Base-by-base conservation (phyloP, 768 basidiomycete genomes). In the Tylopilus subfusipes region DNA sequence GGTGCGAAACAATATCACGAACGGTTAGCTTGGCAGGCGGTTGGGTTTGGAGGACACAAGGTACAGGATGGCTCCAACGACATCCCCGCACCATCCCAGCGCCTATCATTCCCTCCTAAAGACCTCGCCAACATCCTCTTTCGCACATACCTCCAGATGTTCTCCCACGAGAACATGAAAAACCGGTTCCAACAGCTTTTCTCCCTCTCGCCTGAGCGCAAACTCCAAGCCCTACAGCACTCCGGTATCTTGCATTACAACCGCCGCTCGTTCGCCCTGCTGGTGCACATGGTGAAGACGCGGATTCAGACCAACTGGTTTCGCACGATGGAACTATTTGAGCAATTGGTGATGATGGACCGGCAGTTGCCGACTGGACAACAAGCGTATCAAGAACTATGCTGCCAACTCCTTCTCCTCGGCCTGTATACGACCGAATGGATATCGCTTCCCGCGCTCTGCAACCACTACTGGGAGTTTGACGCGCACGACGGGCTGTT, bases 311-410 rank as follows among this genome's bases (percentile, higher is more conserved):
- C 67, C 0, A 65, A 76, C 42, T 86, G 85, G 84, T 39, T 40
- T 1, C 42, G 64, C 18, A 58, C 72, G 4, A 75, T 85, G 71
- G 57, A 68, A 4, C 33, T 60, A 29, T 30, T 73, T 76, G 47
- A 52, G 68, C 22, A 48, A 4, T 8, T 64, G 22, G 45, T 48
- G 2, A 8, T 54, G 40, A 16, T 13, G 1, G 61, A 70, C 30
- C 14, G 5, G 4, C 50, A 18, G 18, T 27, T 70, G 22, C 14
- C 63, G 8, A 42, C 60, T 21, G 72, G 60, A 33, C 62, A 48
- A 12, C 60, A 68, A 19, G 68, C 72, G 38, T 72, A 72, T 50
- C 78, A 81, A 50, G 81, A 83, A 39, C 58, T 83, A 6, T 75
- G 66, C 36, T 63, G 69, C 6, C 75, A 78, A 4, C 63, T 82